Base-by-base conservation (phyloP, 768 basidiomycete genomes). In the Hypsizygus marmoreus region DNA sequence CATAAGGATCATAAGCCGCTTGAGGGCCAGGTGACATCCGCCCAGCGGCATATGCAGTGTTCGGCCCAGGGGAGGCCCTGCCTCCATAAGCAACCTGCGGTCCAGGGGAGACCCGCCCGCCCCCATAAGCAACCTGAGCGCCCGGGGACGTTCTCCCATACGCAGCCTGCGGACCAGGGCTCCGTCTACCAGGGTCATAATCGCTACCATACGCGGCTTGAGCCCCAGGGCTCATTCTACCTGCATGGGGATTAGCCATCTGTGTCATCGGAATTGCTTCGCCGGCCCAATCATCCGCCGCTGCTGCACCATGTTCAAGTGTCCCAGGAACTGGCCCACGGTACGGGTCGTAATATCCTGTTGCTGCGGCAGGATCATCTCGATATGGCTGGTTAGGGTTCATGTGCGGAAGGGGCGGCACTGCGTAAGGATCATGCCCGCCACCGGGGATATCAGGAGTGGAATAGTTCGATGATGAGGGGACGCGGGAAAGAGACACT, bases 251-350 rank as follows among this genome's bases (percentile, higher is more conserved):
- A 19, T 34, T 36, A 43, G 58, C 65, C 74, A 84, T 75, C 58
- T 86, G 82, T 1, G 79, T 88, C 88, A 91, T 90, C 14, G 86
- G 84, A 39, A 87, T 86, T 4, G 79, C 74, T 60, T 91, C 88
- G 36, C 70, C 59, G 13, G 64, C 67, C 70, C 71, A 74, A 17
- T 72, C 72, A 23, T 61, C 57, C 2, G 50, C 64, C 11, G n/a
- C n/a, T n/a, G 51, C 53, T 11, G 53, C 53, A n/a, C 68, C 69
- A 26, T 83, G 77, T 36, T 76, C 72, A 37, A 90, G 73, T 2
- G 86, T 75, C 40, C 77, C 77, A 5, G 86, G 85, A 14, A 85
- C 69, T n/a, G 88, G 85, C 1, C 86, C 87, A 20, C 78, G 75
- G 63, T 93, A 92, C 16, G 90, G 90, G 63, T 93, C 91, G 55